Evolutionary conservation across 2,329 filamentous ascomycete genomes (phyloP).

Genomic region (Hymenotorrendiella dingleyae): DNA sequence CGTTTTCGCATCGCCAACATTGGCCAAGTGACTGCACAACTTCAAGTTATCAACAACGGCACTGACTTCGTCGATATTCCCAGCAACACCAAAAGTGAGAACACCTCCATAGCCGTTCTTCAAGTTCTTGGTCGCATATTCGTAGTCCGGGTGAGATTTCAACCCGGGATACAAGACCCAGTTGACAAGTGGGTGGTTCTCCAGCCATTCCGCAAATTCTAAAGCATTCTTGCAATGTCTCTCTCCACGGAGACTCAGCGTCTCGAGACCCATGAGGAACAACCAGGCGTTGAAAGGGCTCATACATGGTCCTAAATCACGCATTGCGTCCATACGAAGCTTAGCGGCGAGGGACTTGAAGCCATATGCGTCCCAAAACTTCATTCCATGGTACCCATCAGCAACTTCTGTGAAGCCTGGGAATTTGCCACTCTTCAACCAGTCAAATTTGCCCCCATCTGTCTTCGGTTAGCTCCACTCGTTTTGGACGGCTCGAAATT

Average conservation of each 20-base stretch:
- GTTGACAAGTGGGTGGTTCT: constrained; percentile 56
- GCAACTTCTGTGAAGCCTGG: constrained; percentile 59
- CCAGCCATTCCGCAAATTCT: constrained; percentile 57
- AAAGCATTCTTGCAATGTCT: constrained; percentile 58
- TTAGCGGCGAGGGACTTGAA: constrained; percentile 56
- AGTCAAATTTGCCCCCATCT: constrained; percentile 63
- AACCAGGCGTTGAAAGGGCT: constrained; percentile 66
- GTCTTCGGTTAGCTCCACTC: too few species aligned
- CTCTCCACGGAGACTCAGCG: constrained; percentile 57
- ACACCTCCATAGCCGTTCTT: constrained; percentile 61
- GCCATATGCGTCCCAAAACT: constrained; percentile 65
- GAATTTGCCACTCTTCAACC: constrained; percentile 61
- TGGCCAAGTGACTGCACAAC: constrained; percentile 63
- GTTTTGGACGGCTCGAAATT: too few species aligned
- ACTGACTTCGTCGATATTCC: constrained; percentile 54
- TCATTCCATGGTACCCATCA: constrained; percentile 60
- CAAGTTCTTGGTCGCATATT: constrained; percentile 60
- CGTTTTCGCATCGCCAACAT: constrained; percentile 58
- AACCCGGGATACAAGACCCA: constrained; percentile 68
- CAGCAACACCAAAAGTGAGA: constrained; percentile 62
- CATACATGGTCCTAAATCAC: constrained; percentile 57
- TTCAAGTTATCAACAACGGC: constrained; percentile 66
- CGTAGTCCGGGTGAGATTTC: constrained; percentile 53
- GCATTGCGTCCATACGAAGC: constrained; percentile 60
- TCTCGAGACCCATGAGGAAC: constrained; percentile 60